Base-by-base conservation (phyloP, 1,284 basidiomycete species). In the Puccinia horiana region DNA sequence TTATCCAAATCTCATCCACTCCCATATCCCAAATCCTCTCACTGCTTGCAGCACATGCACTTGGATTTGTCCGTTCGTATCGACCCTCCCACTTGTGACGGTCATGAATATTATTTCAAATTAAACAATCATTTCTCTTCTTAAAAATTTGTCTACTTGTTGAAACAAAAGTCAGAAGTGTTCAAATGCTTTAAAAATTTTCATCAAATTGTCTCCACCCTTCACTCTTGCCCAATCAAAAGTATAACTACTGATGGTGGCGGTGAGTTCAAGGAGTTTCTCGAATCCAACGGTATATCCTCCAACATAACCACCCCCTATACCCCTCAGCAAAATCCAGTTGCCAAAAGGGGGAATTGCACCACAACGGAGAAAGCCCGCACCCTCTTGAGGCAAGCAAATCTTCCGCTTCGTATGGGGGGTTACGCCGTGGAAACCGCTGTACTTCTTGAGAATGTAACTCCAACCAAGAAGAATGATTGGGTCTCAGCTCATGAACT, bases 201-300 rank as follows among this genome's bases (percentile, higher is more conserved):
- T 52, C 47, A 52, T 35, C 16, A 14, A 3, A 2, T 5, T 23
- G 42, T 84, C 6, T 84, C 87, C 67, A 84, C 83, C 23, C 76
- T 83, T 35, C 83, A 84, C 23, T 85, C 84, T 1, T 11, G 20
- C 20, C 83, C 78, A 37, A 85, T 90, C 75, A 87, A 86, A 74
- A 87, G 81, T 6, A 26, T 87, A 2, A 83, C 86, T 1, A 83
- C 84, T 83, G 87, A 89, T 84, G 86, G 86, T 44, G 87, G 87
- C 32, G 85, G 85, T 0, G 85, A 88, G 84, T 86, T 85, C 81
- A 32, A 79, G 12, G 83, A 78, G 0, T 86, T 85, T 67, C 85
- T 88, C 8, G 81, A 83, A 11, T 5, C 5, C 4, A 76, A 54
- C 12, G 52, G 73, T 8, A 58, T 61, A 40, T 20, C 12, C 26